Percentiles rank a stretch among this genome's conserved stretches.
phyloP scores from a whole-genome alignment of 805 yeast species.

The Cyberlindnera nakhonratchasimensis region DNA sequence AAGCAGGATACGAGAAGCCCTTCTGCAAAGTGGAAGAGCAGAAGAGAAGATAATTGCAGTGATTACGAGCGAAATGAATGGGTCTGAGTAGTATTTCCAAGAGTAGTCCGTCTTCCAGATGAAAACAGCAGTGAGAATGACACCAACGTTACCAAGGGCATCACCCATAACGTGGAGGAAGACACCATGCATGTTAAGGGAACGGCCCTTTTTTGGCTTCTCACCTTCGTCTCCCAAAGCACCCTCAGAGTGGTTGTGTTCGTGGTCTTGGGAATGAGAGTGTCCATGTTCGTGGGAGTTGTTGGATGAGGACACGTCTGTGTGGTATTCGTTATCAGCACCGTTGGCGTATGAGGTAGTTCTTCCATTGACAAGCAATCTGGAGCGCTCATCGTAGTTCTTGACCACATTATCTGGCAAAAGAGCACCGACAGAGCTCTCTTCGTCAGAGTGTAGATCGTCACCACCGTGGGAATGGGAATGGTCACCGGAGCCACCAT shows the following conservation, averaged over 20 bases:
- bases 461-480: slow-evolving; percentile 27
- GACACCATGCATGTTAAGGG: slow-evolving; percentile 97
- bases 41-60: slow-evolving; percentile 86
- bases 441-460: slow-evolving; percentile 16
- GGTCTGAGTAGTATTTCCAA: slow-evolving; percentile 88
- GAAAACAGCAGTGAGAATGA: slow-evolving; percentile 80
- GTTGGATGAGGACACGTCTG: slow-evolving; percentile 3
- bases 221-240: background rate
- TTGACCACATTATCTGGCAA: slow-evolving; percentile 48
- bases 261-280: slow-evolving; percentile 7
- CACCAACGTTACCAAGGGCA: slow-evolving; percentile 94
- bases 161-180: slow-evolving; percentile 94
- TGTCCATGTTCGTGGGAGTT: slow-evolving; percentile 13
- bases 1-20: slow-evolving; percentile 79
- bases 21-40: slow-evolving; percentile 84
- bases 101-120: slow-evolving; percentile 91
- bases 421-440: slow-evolving; percentile 29
- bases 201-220: slow-evolving; percentile 36
- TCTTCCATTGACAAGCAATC: slow-evolving; percentile 13
- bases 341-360: slow-evolving; percentile 17
- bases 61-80: slow-evolving; percentile 77
- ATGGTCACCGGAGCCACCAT: slow-evolving; percentile 39
- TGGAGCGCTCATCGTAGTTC: slow-evolving; percentile 26
- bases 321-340: slow-evolving; percentile 23
- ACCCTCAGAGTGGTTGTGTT: slow-evolving; percentile 9